Base-by-base conservation (phyloP, 768 basidiomycete genomes). In the Crassisporium funariophilum region DNA sequence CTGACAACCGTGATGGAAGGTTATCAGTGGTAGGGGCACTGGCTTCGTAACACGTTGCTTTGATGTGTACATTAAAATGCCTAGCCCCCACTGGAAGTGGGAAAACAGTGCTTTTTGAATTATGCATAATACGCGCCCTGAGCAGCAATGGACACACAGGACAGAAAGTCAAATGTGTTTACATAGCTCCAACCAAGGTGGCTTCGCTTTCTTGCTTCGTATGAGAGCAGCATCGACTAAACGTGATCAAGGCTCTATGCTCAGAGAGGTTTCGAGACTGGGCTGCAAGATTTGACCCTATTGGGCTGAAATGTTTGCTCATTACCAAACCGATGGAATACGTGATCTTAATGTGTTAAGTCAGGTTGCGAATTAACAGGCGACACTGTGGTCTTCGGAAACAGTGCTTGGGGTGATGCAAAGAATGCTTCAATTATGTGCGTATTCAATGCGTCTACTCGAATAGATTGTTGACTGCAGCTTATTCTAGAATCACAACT, bases 41-140 rank as follows among this genome's bases (percentile, higher is more conserved):
- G 10, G 23, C 6, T 35, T 33, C 4, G 16, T 13, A 22, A 19
- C 8, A 21, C 11, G 15, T 13, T 37, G 16, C 22, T 58, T 5
- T 55, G 35, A 53, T 47, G 42, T 25, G 36, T 34, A 12, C 33
- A 51, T 27, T 51, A 12, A 21, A 37, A 50, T 25, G 29, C 21
- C 39, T n/a, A 92, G 95, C 95, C 2, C 97, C 97, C 0, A 98
- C 97, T 11, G 93, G 95, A 21, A 91, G 91, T 41, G 97, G 97
- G 21, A 98, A 98, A 67, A 99, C 97, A 0, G 91, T 88, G 7
- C 68, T 98, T 21, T 99, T 98, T 56, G 97, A 99, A 61, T 71
- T 99, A 11, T 82, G 89, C 2, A 88, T 98, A 44, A 81, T 98
- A 41, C 81, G 82, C 23, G 77, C 91, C 73, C 66, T 92, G 22